Percentiles rank a stretch among this genome's conserved stretches.
These are phyloP conservation scores for Tulasnella sp. DNA, from an alignment of 768 basidiomycete genomes.

Conservation along the genomic window DNA sequence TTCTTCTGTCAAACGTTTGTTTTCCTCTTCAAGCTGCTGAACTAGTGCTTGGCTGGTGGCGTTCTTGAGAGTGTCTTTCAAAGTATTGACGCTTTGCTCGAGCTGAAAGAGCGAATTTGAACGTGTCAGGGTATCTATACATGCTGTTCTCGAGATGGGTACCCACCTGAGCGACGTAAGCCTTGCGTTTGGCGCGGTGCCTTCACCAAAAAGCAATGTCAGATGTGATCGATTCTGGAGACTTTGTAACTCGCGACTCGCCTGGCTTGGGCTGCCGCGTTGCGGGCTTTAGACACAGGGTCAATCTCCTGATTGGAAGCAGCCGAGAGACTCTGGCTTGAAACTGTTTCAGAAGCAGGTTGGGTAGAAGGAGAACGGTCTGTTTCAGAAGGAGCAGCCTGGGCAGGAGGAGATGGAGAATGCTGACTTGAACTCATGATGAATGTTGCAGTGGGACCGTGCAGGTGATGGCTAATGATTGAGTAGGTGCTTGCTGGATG, in stretches of 20 bases:
- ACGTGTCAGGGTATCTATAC: background rate
- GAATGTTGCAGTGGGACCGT: background rate
- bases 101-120: background rate
- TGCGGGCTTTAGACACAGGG: constrained; percentile 1
- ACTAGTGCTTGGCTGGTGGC: background rate
- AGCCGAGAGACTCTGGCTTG: background rate
- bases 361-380: background rate
- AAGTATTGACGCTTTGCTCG: background rate
- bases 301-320: background rate
- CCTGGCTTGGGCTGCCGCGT: constrained; percentile 15
- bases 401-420: background rate
- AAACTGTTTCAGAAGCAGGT: background rate
- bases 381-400: background rate
- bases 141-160: background rate
- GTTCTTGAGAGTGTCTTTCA: constrained; percentile 4
- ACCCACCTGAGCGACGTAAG: constrained; percentile 11
- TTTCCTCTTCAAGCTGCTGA: background rate
- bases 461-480: background rate
- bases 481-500: background rate
- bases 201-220: background rate
- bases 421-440: constrained; percentile 1
- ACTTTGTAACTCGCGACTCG: background rate
- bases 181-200: constrained; percentile 16
- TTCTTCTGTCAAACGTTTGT: background rate
- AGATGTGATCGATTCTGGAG: background rate